phyloP scores from a whole-genome alignment of 2,329 filamentous ascomycete species.

The Ceratocystis papillata region DNA sequence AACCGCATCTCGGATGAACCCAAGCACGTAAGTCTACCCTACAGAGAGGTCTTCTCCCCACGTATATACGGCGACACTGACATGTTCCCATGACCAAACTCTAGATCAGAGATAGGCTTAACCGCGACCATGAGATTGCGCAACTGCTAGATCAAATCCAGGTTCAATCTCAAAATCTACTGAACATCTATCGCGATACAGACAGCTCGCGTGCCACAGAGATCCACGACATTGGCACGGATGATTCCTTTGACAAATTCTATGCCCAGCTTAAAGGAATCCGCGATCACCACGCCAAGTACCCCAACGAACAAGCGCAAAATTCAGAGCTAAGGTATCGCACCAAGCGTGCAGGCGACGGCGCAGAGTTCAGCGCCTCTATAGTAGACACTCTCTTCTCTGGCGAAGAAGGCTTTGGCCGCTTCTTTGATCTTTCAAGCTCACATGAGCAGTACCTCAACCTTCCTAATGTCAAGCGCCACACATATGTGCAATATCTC shows the following conservation, averaged over 20 bases:
- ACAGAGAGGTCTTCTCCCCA: not conserved
- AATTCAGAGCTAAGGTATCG: slow-evolving; percentile 91
- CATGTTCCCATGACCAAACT: slow-evolving; percentile 26
- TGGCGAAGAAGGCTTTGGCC: slow-evolving; percentile 85
- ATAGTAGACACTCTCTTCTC: slow-evolving; percentile 88
- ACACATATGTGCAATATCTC: slow-evolving; percentile 86
- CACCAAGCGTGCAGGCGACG: slow-evolving; percentile 50
- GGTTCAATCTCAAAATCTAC: slow-evolving; percentile 66
- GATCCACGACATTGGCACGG: slow-evolving; percentile 70
- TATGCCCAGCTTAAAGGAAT: slow-evolving; percentile 73
- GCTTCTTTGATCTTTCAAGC: slow-evolving; percentile 78
- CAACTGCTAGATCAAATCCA: slow-evolving; percentile 82
- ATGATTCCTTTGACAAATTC: slow-evolving; percentile 83
- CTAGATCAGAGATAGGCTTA: slow-evolving; percentile 77
- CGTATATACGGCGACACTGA: not conserved
- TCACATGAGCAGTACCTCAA: slow-evolving; percentile 86
- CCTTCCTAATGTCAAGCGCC: slow-evolving; percentile 70
- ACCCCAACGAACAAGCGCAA: slow-evolving; percentile 89
- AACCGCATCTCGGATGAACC: slow-evolving; percentile 84
- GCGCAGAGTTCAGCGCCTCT: slow-evolving; percentile 39
- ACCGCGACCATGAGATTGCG: slow-evolving; percentile 83
- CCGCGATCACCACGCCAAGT: slow-evolving; percentile 77
- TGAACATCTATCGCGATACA: slow-evolving; percentile 74
- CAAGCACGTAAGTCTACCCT: slow-evolving; percentile 54
- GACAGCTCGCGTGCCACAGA: slow-evolving; percentile 63